Evolutionary conservation across 1,284 basidiomycete species (phyloP).

Genomic region (Pulveroboletus sp.): DNA sequence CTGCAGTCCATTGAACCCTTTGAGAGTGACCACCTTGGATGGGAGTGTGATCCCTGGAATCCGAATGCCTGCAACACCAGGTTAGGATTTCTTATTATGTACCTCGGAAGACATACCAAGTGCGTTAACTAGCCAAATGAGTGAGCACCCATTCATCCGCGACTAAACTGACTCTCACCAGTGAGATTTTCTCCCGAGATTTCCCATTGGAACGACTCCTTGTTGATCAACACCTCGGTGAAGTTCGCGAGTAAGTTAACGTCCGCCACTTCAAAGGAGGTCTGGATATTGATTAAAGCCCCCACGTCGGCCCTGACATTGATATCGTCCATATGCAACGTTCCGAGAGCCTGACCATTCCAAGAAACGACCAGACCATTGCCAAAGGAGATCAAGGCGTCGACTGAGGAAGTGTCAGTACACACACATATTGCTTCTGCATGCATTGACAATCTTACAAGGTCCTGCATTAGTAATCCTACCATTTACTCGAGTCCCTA

Average conservation of each 20-base stretch:
- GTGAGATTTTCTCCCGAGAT: constrained; percentile 68
- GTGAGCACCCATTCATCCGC: constrained; percentile 4
- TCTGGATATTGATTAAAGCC: constrained; percentile 51
- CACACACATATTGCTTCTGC: neutral
- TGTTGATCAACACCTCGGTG: constrained; percentile 64
- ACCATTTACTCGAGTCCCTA: constrained; percentile 58
- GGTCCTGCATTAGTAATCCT: constrained; percentile 63
- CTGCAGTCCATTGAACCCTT: constrained; percentile 70
- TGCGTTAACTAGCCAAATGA: constrained; percentile 41
- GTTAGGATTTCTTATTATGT: constrained; percentile 1
- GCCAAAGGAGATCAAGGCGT: constrained; percentile 67
- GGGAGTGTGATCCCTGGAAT: constrained; percentile 54
- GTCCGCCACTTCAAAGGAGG: constrained; percentile 60
- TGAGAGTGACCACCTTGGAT: constrained; percentile 61
- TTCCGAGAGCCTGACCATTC: constrained; percentile 57
- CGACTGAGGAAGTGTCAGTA: constrained; percentile 41
- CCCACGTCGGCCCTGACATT: constrained; percentile 59
- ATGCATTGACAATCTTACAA: constrained; percentile 41
- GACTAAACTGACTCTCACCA: constrained; percentile 34
- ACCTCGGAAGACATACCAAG: constrained; percentile 39
- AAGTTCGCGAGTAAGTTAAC: constrained; percentile 62
- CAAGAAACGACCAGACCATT: constrained; percentile 63
- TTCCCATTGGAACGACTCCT: constrained; percentile 71
- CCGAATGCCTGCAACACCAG: constrained; percentile 42
- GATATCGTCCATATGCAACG: constrained; percentile 61